Evolutionary conservation across 2,329 filamentous ascomycete genomes (phyloP).

Genomic region (Colletotrichum caudatum): DNA sequence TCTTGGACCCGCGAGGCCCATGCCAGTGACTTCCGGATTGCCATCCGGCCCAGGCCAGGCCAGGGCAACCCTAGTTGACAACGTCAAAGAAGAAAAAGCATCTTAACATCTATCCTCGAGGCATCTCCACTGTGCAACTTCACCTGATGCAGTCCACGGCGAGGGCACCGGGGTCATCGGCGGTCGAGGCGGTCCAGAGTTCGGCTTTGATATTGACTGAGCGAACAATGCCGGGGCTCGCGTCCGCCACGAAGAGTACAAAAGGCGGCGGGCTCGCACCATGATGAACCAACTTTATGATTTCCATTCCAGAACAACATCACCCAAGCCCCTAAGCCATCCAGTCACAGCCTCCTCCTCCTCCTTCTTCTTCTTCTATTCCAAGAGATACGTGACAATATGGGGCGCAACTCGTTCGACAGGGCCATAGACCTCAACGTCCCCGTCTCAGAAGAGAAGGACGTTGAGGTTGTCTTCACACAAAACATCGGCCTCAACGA

Average conservation of each 20-base stretch:
- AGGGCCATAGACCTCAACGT: slow-evolving; percentile 7
- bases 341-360: background rate
- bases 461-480: slow-evolving; percentile 17
- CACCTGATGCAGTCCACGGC: slow-evolving; percentile 1
- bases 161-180: background rate
- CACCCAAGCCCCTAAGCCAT: background rate
- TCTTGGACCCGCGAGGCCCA: slow-evolving; percentile 22
- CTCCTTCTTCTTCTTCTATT: background rate
- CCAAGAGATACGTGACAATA: slow-evolving; percentile 4
- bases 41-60: slow-evolving; percentile 5
- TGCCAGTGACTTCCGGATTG: slow-evolving; percentile 18
- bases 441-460: slow-evolving; percentile 23
- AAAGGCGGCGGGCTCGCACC: slow-evolving; percentile 17
- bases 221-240: slow-evolving; percentile 26
- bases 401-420: slow-evolving; percentile 16
- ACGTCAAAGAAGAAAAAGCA: slow-evolving; percentile 22
- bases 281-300: background rate
- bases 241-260: slow-evolving; percentile 21
- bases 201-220: slow-evolving; percentile 13
- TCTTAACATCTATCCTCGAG: slow-evolving; percentile 16
- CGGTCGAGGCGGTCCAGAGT: background rate
- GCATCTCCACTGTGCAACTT: slow-evolving; percentile 17
- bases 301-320: slow-evolving; percentile 14
- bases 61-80: slow-evolving; percentile 15
- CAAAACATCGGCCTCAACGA: slow-evolving; percentile 14